These are phyloP conservation scores for Calonectria fujianensis DNA, from an alignment of 2,329 filamentous ascomycete species.

Conservation along the genomic window DNA sequence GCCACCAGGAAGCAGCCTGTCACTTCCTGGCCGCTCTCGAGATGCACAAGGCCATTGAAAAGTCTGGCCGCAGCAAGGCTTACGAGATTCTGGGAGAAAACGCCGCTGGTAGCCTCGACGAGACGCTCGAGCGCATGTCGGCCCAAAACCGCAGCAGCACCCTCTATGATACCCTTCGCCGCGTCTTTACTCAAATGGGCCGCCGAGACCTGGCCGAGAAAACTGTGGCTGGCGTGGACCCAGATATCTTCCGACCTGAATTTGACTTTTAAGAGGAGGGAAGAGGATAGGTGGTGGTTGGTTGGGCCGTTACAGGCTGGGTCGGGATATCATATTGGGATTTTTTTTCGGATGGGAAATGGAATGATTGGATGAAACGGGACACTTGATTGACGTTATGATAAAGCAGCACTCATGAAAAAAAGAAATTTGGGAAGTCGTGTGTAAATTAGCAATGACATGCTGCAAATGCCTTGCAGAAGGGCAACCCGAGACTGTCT, in stretches of 20 bases:
- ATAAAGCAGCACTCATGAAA: constrained; percentile 20
- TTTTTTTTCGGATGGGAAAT: constrained; percentile 4
- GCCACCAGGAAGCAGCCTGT: constrained; percentile 92
- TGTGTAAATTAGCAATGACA: constrained; percentile 7
- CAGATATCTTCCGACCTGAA: constrained; percentile 90
- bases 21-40: constrained; percentile 93
- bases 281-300: neutral
- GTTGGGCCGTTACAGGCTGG: neutral
- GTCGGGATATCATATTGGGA: constrained; percentile 15
- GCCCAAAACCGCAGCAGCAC: constrained; percentile 98
- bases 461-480: constrained; percentile 19
- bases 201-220: constrained; percentile 89
- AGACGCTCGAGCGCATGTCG: constrained; percentile 89
- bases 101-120: constrained; percentile 71
- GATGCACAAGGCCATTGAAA: constrained; percentile 96
- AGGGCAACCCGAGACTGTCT: constrained; percentile 32
- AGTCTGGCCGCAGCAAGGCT: constrained; percentile 87
- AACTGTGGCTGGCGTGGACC: constrained; percentile 92
- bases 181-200: constrained; percentile 98
- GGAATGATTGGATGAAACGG: constrained; percentile 25
- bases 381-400: constrained; percentile 21
- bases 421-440: constrained; percentile 27
- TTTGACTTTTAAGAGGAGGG: constrained; percentile 82
- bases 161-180: constrained; percentile 92
- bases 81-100: constrained; percentile 84